Percentiles rank a stretch among this genome's conserved stretches.
Conservation (phyloP, 345 rosid genomes). For the Aquilaria yunnanensis region DNA sequence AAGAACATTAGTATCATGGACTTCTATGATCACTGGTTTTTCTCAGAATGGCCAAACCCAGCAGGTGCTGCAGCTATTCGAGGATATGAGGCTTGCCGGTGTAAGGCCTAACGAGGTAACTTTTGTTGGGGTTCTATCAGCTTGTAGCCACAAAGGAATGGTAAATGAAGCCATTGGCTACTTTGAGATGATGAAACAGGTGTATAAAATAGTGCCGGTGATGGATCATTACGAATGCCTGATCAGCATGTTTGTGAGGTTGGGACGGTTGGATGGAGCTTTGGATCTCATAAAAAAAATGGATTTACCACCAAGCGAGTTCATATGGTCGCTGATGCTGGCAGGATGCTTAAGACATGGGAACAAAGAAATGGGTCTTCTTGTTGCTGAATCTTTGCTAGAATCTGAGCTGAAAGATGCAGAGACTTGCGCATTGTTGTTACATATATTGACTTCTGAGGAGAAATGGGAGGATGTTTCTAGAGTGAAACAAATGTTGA, state of each 20-base stretch:
- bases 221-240: conserved; percentile 44
- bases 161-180: conserved; percentile 42
- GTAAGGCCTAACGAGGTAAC: conserved; percentile 48
- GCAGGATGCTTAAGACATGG: conserved; percentile 40
- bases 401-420: conserved; percentile 31
- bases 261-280: conserved; percentile 41
- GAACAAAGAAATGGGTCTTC: conserved; percentile 32
- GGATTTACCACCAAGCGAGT: conserved; percentile 34
- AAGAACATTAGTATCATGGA: conserved; percentile 54
- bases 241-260: conserved; percentile 41
- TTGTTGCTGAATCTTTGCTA: conserved; percentile 43
- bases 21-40: conserved; percentile 43
- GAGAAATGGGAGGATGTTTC: conserved; percentile 38
- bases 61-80: conserved; percentile 50
- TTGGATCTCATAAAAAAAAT: conserved; percentile 36
- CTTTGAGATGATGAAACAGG: conserved; percentile 44
- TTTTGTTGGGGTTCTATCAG: conserved; percentile 52
- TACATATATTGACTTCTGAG: conserved; percentile 26
- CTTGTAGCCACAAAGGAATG: conserved; percentile 48
- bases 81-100: conserved; percentile 51
- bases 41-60: conserved; percentile 36
- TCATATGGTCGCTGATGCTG: conserved; percentile 32
- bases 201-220: conserved; percentile 36
- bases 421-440: conserved; percentile 25
- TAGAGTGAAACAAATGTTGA: conserved; percentile 29